Evolutionary conservation across 495 filamentous ascomycete species (phyloP), one percentile per base, ranked within the genome.

Genomic region (Cudoniella acicularis): DNA sequence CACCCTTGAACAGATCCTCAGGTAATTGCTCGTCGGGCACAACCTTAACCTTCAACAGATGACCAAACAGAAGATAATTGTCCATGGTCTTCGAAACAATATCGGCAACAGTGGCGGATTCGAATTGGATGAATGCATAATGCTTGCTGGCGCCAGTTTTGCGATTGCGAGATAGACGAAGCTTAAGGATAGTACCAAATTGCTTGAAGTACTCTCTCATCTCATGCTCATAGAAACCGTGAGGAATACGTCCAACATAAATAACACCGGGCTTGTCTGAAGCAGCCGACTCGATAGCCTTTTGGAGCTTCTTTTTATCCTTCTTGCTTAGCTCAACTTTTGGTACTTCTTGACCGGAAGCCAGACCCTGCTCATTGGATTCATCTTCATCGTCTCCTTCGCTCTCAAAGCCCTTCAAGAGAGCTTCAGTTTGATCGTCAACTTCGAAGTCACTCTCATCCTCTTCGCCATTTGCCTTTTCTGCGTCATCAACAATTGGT

Each of bases 191-290:
- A 1, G 83, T 77, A 69, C 94, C 95, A 68, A 98, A 98, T 72
- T 98, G 94, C n/a, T 84, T 80, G 69, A 98, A 97, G 78, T 98
- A 98, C 47, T 82, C 79, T 51, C 84, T 84, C 88, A 98, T 96
- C 73, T 98, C 87, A 68, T 90, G 83, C 75, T 98, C 95, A 79
- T 91, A 97, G 81, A 98, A 98, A 73, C 95, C 94, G 62, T 84
- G 93, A 20, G 93, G 93, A 50, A 96, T 88, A 52, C 89, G 88
- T 40, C 89, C 92, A 65, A 98, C 76, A 72, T 96, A 97, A 65
- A 97, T 79, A 41, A 93, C 85, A 23, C 92, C 91, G 0, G 87
- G 87, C 47, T 82, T 83, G 24, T 78, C 78, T 54, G 71, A 16
- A 16, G 30, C 42, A 27, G 25, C 18, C 17, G 43, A 68, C 46